Evolutionary conservation across 805 yeast species (phyloP).

Genomic region (Sugiyamaella marilandica): DNA sequence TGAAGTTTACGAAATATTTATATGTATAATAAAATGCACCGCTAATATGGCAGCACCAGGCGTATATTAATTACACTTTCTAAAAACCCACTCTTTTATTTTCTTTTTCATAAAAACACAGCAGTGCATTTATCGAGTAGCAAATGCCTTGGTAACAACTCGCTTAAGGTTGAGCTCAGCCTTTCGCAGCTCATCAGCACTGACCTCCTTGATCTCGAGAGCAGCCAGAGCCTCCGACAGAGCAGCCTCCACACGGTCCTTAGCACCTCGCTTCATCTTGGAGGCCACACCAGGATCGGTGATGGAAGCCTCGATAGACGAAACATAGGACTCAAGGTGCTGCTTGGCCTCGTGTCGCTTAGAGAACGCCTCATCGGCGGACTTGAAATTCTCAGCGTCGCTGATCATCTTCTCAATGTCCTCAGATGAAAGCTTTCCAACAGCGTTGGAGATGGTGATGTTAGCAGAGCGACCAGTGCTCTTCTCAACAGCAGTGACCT

Average conservation of each 20-base stretch:
- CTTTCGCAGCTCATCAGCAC: conserved; percentile 97
- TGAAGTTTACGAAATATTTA: neutral
- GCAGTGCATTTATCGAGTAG: conserved; percentile 62
- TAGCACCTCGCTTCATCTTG: conserved; percentile 94
- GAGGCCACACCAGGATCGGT: conserved; percentile 98
- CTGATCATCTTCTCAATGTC: conserved; percentile 98
- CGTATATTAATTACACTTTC: conserved; percentile 2
- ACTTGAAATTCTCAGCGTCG: conserved; percentile 99
- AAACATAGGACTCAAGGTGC: conserved; percentile 97
- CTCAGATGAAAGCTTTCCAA: conserved; percentile 94
- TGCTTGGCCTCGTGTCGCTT: conserved; percentile 99
- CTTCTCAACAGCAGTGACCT: conserved; percentile 98
- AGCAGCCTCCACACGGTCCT: conserved; percentile 97
- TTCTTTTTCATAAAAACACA: neutral
- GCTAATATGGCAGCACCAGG: conserved; percentile 2
- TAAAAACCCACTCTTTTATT: conserved; percentile 1
- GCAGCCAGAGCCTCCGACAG: conserved; percentile 97
- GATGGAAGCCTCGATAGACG: conserved; percentile 90
- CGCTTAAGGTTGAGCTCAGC: conserved; percentile 99
- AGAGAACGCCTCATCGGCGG: conserved; percentile 98
- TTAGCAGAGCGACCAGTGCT: conserved; percentile 98
- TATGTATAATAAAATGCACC: conserved; percentile 1
- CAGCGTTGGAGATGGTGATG: conserved; percentile 98
- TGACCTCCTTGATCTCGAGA: conserved; percentile 91
- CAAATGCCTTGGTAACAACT: conserved; percentile 98